Percentiles rank a stretch among this genome's conserved stretches.
phyloP scores from a whole-genome alignment of 176 grass and related monocot genomes.

The Hordeum vulgare region DNA sequence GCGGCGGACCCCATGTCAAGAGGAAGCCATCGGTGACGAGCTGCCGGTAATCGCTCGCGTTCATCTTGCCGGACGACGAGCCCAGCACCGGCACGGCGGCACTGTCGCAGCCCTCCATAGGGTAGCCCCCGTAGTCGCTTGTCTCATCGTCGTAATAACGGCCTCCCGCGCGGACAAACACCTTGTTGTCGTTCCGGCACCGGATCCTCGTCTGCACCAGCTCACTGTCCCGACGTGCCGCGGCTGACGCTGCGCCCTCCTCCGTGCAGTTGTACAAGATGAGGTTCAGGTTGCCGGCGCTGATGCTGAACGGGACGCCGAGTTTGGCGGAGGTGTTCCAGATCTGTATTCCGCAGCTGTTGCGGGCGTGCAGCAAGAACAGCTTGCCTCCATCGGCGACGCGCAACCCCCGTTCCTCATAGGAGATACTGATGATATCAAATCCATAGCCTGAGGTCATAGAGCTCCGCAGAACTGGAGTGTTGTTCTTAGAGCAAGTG shows the following conservation, averaged over 20 bases:
- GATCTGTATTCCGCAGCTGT: rapidly evolving
- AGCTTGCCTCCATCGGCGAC: rapidly evolving
- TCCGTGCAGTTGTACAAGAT: background rate
- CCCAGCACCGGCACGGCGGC: background rate
- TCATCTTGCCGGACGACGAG: background rate
- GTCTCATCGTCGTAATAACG: background rate
- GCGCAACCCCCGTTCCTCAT: background rate
- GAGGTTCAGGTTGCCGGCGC: rapidly evolving
- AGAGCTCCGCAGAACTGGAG: background rate
- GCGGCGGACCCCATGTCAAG: background rate
- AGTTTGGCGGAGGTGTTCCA: background rate
- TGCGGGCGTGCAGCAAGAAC: rapidly evolving
- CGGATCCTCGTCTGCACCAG: background rate
- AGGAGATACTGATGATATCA: background rate
- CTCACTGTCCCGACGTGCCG: background rate
- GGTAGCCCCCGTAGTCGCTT: background rate
- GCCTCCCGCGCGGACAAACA: rapidly evolving
- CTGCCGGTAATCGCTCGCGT: background rate
- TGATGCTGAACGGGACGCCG: background rate
- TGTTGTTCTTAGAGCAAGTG: background rate
- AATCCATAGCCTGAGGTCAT: background rate
- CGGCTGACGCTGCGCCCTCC: background rate
- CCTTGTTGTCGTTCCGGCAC: background rate
- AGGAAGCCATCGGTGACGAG: background rate
- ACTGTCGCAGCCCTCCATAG: background rate